A percentile compares a stretch with the other conserved stretches of the same genome.
phyloP scores from a whole-genome alignment of 169 alveolate species.

The Neospora caninum region DNA sequence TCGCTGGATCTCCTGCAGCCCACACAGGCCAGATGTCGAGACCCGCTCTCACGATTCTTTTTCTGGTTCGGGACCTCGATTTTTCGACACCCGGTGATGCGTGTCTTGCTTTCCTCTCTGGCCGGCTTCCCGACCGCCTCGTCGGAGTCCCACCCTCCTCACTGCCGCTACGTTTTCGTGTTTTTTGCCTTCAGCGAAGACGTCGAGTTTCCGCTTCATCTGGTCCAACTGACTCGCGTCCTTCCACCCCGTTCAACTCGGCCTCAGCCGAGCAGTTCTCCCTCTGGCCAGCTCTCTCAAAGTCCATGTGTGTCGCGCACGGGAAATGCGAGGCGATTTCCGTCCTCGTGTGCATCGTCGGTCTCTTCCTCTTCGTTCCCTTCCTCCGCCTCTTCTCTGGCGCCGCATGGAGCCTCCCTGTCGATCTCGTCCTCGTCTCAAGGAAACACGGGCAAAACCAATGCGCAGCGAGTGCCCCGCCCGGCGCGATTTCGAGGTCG shows the following conservation, averaged over 20 bases:
- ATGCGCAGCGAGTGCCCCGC: background rate
- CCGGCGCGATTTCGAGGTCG: background rate
- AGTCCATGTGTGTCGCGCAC: too few species aligned
- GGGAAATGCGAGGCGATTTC: background rate
- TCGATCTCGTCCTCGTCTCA: background rate
- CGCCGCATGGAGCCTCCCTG: background rate
- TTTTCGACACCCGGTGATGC: too few species aligned
- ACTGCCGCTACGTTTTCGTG: background rate
- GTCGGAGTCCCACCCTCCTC: background rate
- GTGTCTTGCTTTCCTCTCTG: too few species aligned
- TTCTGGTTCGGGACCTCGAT: too few species aligned
- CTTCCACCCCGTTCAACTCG: background rate
- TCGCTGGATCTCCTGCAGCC: too few species aligned
- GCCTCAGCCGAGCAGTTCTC: too few species aligned
- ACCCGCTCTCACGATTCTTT: too few species aligned
- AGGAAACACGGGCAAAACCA: background rate
- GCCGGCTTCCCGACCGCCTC: too few species aligned
- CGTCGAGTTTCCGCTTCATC: slow-evolving; percentile 20
- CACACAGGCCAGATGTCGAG: too few species aligned
- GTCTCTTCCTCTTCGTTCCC: background rate
- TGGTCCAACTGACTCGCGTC: background rate
- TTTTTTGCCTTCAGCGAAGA: background rate
- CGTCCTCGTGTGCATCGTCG: background rate
- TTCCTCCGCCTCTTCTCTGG: background rate
- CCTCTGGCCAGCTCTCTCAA: too few species aligned